phyloP scores from a whole-genome alignment of 2,329 filamentous ascomycete species.

The Aspergillus costaricaensis region DNA sequence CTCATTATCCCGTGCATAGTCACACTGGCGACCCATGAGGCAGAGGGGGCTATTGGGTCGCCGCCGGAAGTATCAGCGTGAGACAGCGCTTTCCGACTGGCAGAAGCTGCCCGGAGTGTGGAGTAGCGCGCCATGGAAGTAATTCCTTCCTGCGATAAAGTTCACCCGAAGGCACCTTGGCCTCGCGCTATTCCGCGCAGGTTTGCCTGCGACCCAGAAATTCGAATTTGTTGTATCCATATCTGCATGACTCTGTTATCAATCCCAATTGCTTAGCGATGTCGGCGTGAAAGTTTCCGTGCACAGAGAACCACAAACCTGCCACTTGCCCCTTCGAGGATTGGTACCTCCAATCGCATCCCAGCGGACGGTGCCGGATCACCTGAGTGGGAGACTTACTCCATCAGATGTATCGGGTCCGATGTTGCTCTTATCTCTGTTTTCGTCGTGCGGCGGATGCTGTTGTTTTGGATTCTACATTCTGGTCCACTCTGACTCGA shows the following conservation, averaged over 20 bases:
- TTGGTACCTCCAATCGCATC: not conserved
- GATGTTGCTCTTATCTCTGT: not conserved
- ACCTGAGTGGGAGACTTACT: not conserved
- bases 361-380: not conserved
- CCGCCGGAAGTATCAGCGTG: slow-evolving; percentile 2
- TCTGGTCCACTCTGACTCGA: not conserved
- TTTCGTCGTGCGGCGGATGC: not conserved
- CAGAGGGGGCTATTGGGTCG: not conserved
- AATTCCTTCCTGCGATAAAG: slow-evolving; percentile 18
- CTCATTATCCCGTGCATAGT: not conserved
- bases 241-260: slow-evolving; percentile 8
- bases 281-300: slow-evolving; percentile 1
- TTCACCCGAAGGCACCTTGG: slow-evolving; percentile 12
- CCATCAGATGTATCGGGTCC: not conserved
- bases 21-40: not conserved
- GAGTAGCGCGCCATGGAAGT: slow-evolving; percentile 7
- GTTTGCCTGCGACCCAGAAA: slow-evolving; percentile 6
- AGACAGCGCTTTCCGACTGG: slow-evolving; percentile 8
- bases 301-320: not conserved
- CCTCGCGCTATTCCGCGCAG: slow-evolving; percentile 8
- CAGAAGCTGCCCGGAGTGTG: slow-evolving; percentile 1
- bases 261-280: slow-evolving; percentile 8
- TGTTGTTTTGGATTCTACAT: not conserved
- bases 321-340: slow-evolving; percentile 3
- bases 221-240: slow-evolving; percentile 6